Evolutionary conservation across 208 protist species (phyloP).

Genomic region (Herpetomonas tarakana): DNA sequence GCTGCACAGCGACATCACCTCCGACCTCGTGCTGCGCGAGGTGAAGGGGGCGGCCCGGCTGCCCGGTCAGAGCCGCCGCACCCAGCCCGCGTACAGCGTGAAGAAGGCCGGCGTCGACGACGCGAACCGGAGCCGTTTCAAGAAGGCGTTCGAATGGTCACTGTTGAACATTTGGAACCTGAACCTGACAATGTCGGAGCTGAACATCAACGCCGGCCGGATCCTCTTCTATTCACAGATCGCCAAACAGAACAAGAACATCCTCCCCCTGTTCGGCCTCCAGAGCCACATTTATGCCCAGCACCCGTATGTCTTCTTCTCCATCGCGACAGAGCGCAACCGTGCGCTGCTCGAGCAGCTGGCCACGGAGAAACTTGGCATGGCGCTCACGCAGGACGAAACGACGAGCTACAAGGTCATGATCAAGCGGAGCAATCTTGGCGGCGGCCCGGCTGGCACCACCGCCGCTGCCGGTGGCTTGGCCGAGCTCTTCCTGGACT

Average conservation of each 20-base stretch:
- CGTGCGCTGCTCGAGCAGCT: slow-evolving; percentile 35
- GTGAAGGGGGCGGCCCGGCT: slow-evolving; percentile 49
- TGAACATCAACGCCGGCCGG: slow-evolving; percentile 88
- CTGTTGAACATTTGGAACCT: slow-evolving; percentile 89
- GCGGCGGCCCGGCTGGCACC: too few species aligned
- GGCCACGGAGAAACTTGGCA: slow-evolving; percentile 48
- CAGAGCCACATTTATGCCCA: slow-evolving; percentile 75
- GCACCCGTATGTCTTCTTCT: slow-evolving; percentile 89
- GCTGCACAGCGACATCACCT: slow-evolving; percentile 67
- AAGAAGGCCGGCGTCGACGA: slow-evolving; percentile 49
- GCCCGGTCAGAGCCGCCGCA: slow-evolving; percentile 57
- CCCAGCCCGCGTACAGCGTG: slow-evolving; percentile 35
- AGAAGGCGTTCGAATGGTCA: slow-evolving; percentile 75
- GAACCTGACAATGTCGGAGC: slow-evolving; percentile 72
- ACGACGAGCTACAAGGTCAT: slow-evolving; percentile 71
- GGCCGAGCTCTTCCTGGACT: slow-evolving; percentile 58
- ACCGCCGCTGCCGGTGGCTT: slow-evolving; percentile 8
- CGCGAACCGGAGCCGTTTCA: slow-evolving; percentile 78
- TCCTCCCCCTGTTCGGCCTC: slow-evolving; percentile 78
- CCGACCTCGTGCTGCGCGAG: slow-evolving; percentile 49
- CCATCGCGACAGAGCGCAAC: slow-evolving; percentile 77
- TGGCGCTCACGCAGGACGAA: slow-evolving; percentile 67
- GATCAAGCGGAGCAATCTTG: slow-evolving; percentile 27
- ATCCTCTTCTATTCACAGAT: slow-evolving; percentile 76
- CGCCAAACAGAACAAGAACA: slow-evolving; percentile 83